Base-by-base conservation (phyloP, 257 asterid species). In the Scutellaria minor region DNA sequence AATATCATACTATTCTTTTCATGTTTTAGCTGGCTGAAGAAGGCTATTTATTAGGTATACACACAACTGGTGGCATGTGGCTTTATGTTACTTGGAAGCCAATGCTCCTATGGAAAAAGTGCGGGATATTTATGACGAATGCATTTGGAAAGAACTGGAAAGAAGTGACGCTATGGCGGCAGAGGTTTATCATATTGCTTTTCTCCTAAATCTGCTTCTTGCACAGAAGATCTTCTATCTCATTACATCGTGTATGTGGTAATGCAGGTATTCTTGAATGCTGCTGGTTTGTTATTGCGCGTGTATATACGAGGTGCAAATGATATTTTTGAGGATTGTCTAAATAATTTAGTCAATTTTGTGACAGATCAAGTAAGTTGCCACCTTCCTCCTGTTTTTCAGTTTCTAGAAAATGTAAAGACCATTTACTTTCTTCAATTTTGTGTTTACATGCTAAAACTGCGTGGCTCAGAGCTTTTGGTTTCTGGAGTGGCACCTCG, bases 31-130 rank as follows among this genome's bases (percentile, higher is more conserved):
- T 57, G 39, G 71, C 81, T 83, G 42, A 88, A 79, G 60, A 61
- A 53, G 60, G 54, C 50, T 52, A 12, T 77, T 78, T 44, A 70
- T 75, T 83, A 94, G 97, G 97, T 84, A 79, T 73, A 94, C 98
- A 50, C 98, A 94, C 83, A 94, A 94, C 80, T 94, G 98, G 98
- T 94, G 97, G 98, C 98, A 94, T 63, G 95, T 94, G 71, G 96
- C 97, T 37, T 84, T 94, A 20, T 94, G 98, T 79, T 89, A 86
- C 81, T 81, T 91, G 87, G 99, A 94, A 88, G 97, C 90, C 50
- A 81, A 83, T 67, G 91, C 93, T 35, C 82, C 93, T 20, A 79
- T 88, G 78, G 78, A 74, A 48, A 89, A 86, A 84, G 90, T 89
- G 40, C 67, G 78, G 68, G 90, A 94, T 10, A 75, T 89, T 51